phyloP scores from a whole-genome alignment of 1,284 basidiomycete genomes.

The Heterobasidion annosum region DNA sequence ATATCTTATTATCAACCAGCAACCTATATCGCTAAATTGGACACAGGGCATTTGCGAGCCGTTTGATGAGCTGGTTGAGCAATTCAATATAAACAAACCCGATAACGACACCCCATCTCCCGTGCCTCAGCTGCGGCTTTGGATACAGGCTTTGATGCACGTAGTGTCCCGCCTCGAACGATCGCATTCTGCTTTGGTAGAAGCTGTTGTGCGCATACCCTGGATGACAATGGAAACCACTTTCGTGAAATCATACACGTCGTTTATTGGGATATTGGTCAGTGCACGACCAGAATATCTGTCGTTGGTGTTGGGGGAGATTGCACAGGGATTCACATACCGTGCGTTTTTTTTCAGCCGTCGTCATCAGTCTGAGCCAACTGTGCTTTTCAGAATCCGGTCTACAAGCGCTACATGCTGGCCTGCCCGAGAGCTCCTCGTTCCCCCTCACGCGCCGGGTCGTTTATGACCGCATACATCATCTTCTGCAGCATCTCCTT shows the following conservation, averaged over 20 bases:
- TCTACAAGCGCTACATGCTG: slow-evolving; percentile 47
- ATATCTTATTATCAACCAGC: neutral
- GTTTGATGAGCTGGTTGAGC: slow-evolving; percentile 64
- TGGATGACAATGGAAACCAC: slow-evolving; percentile 85
- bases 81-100: slow-evolving; percentile 51
- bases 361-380: slow-evolving; percentile 7
- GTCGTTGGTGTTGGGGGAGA: slow-evolving; percentile 72
- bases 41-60: slow-evolving; percentile 55
- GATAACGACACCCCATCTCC: slow-evolving; percentile 27
- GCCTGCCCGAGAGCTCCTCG: slow-evolving; percentile 53
- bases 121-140: slow-evolving; percentile 55
- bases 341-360: slow-evolving; percentile 46
- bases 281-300: slow-evolving; percentile 93
- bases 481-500: slow-evolving; percentile 78
- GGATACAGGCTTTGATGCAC: slow-evolving; percentile 70
- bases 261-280: slow-evolving; percentile 88
- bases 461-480: slow-evolving; percentile 85
- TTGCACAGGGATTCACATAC: slow-evolving; percentile 81
- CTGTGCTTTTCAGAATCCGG: slow-evolving; percentile 49
- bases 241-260: slow-evolving; percentile 80
- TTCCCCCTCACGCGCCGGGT: slow-evolving; percentile 70
- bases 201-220: slow-evolving; percentile 82
- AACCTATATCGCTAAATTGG: neutral
- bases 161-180: slow-evolving; percentile 77
- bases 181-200: slow-evolving; percentile 75